Base-by-base conservation (phyloP, 495 filamentous ascomycete genomes). In the Penicillium ochrochloron region DNA sequence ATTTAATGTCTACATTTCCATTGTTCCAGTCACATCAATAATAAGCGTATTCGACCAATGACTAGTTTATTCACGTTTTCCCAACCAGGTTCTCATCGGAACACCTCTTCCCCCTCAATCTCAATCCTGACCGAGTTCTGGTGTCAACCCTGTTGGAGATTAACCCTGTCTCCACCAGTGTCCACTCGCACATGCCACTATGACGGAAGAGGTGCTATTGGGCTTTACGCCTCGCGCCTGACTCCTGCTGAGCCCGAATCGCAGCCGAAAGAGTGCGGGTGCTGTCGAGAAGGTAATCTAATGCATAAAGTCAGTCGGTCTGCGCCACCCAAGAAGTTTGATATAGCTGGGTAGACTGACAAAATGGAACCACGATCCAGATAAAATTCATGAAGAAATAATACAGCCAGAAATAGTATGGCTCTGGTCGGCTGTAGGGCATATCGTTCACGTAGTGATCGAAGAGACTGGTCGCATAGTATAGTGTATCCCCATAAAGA, bases 401-500 rank as follows among this genome's bases (percentile, higher is more conserved):
- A 72, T 97, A 97, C 15, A 88, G 75, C 92, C 92, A 97, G 72
- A 91, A 96, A 72, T 96, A 97, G 62, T 88, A 83, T 5, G 80
- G 71, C 75, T 96, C 93, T 5, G 93, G 91, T 61, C 92, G 82
- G 66, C 86, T 91, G 72, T 92, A 90, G 5, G 82, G 78, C 6
- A 82, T 66, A 0, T 83, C 82, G 42, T 82, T 77, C 65, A 83
- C 78, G 65, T 82, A 85, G 64, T 87, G 78, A 60, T 92, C 90
- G 66, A 87, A 88, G 69, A 88, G 78, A 75, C 89, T 90, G 0
- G 93, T 97, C 3, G 86, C 86, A 77, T 92, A 97, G 78, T 97
- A 97, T 23, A 97, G 81, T 17, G 88, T 81, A 65, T 92, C 92
- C 59, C 93, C 92, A 75, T 96, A 97, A 12, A 96, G 82, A 74